These are phyloP conservation scores for Podospora appendiculata DNA, from an alignment of 495 filamentous ascomycete species.

Conservation along the genomic window DNA sequence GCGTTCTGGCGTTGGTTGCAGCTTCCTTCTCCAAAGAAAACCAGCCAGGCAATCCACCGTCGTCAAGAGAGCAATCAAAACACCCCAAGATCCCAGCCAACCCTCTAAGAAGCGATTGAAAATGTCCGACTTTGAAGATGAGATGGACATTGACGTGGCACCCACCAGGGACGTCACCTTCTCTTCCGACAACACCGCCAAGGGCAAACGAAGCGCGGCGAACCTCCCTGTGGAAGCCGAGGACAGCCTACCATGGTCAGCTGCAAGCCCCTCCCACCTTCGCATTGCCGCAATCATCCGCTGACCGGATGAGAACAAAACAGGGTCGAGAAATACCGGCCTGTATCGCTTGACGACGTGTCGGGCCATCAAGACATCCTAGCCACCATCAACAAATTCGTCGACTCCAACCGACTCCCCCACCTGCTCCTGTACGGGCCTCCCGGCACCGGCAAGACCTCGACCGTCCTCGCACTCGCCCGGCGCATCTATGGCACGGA, in stretches of 20 bases:
- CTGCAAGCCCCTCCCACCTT: not conserved
- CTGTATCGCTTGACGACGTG: constrained; percentile 80
- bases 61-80: no score
- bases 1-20: no score
- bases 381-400: constrained; percentile 92
- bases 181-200: constrained; percentile 57
- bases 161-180: constrained; percentile 51
- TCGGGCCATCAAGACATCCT: constrained; percentile 98
- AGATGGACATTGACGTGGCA: constrained; percentile 76
- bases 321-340: constrained; percentile 99
- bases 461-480: constrained; percentile 84
- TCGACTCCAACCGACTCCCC: constrained; percentile 85
- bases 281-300: not conserved
- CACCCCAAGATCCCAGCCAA: no score
- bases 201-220: constrained; percentile 84
- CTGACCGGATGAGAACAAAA: not conserved
- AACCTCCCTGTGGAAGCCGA: constrained; percentile 91
- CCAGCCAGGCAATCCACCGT: no score
- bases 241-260: constrained; percentile 88
- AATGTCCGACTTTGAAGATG: constrained; percentile 92
- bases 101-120: not conserved
- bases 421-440: constrained; percentile 98
- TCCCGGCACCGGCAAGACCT: constrained; percentile 95
- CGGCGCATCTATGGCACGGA: constrained; percentile 84
- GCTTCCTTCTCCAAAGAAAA: no score